Evolutionary conservation across 2,329 filamentous ascomycete genomes (phyloP), one percentile per base, ranked within the genome.

Genomic region (Teratosphaeria viscida): DNA sequence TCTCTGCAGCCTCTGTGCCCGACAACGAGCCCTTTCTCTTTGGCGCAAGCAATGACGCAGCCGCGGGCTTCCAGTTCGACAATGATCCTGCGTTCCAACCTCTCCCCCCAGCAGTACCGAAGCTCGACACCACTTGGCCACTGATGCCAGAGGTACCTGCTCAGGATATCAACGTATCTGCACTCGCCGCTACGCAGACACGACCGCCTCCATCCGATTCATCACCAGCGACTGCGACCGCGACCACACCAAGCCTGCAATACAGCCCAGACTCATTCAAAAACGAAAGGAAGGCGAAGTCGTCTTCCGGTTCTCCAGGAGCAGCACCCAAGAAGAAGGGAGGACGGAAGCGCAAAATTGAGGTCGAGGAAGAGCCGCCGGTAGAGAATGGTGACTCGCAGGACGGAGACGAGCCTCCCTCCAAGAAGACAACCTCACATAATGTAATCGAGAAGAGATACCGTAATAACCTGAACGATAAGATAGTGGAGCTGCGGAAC

Each of bases 361-460:
- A 72, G 57, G 62, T 66, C 5, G 63, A 62, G 29, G 78, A 59
- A 14, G 64, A 68, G 37, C 53, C 59, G 32, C 62, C 61, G n/a
- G 78, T 83, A 2, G 82, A 78, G 66, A 85, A 81, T 68, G 66
- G 66, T 12, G 67, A 68, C 23, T 65, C 61, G 26, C 59, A 64
- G 52, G 70, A 71, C 29, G 68, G 64, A 23, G 71, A 70, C 47
- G 78, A 70, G 27, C 81, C 71, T 56, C 81, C 77, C 29, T 78
- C 78, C 60, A 96, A 96, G 80, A 96, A 96, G 81, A 49, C 43
- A 6, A 95, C 92, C 35, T 91, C 92, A 2, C 92, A 97, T 76
- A 97, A 96, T 74, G 94, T 97, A 82, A 96, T 97, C 63, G 92
- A 97, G 77, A 97, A 96, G 80, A 81, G 92, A 65, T 97, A 97